Base-by-base conservation (phyloP, 2,329 filamentous ascomycete genomes). In the Aspergillus latus region DNA sequence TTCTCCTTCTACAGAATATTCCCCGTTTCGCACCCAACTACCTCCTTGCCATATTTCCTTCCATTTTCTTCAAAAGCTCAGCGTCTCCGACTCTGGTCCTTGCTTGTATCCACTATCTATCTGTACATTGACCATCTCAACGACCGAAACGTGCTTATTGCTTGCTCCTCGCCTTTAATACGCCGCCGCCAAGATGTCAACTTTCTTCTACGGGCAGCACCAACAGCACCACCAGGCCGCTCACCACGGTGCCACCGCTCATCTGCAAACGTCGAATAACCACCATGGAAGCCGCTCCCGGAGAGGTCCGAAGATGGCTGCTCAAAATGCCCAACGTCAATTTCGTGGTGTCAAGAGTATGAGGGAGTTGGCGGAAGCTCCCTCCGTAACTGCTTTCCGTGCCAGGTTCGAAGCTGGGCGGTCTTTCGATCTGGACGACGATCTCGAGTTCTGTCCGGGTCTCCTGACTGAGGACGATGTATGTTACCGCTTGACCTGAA, bases 361-460 rank as follows among this genome's bases (percentile, higher is more conserved):
- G 77, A 92, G 95, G 76, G 92, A 96, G 74, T 78, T 91, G 62
- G 86, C 86, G 66, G 92, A 96, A 74, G 82, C 88, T n/a, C 85
- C 86, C 16, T 84, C 87, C 49, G 80, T 95, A 58, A 83, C 84
- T 59, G 85, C 87, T 61, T 97, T 96, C 79, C 89, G 93, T 66
- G 85, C 85, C 64, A 88, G 92, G 70, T 96, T 96, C 66, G 92
- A 97, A 78, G 89, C 91, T 62, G 91, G 90, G 58, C 86, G 92
- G 58, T 96, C 92, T 8, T 97, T 97, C 70, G 93, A 97, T 66
- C 83, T 97, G 60, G 93, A 97, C 70, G 93, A 97, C 72, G 93
- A 97, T 73, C 83, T 96, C 78, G 88, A 96, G 75, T 97, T 97
- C 76, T 97, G 92, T 77, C 93, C 93, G 61, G 87, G 88, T 72